Evolutionary conservation across 495 filamentous ascomycete genomes (phyloP), one percentile per base, ranked within the genome.

Genomic region (Pyrenula massariospora): DNA sequence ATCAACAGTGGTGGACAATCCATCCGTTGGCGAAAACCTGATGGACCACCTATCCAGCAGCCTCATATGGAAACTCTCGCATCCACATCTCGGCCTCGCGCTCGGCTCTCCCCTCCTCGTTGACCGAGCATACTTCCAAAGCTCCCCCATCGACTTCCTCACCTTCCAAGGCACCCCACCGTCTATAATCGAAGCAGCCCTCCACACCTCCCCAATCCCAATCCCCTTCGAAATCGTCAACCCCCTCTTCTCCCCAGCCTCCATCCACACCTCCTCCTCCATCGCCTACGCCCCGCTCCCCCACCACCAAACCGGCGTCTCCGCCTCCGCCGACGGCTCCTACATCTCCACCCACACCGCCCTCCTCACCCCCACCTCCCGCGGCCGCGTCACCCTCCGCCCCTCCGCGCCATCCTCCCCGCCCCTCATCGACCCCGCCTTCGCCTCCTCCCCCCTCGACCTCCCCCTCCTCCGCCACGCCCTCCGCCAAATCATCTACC

Each of bases 401-500:
- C 66, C 66, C 3, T n/a, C 64, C n/a, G 25, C 61, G 23, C 52
- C 56, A 15, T 54, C 48, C 20, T 59, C 61, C 23, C 42, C 60
- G 11, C 62, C 60, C 10, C 50, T 60, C 1, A 54, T 66, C 22
- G 64, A 70, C 51, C 66, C 66, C 1, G 57, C 69, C 11, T 56
- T 23, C 42, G 55, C 52, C 19, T 12, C 12, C 31, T 23, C 23
- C 57, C 59, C 63, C 67, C 57, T 64, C 66, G 62, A 66, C 58
- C 60, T 60, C 70, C 72, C 68, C 65, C 64, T 63, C 60, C 65
- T 42, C 31, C 31, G 31, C 31, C 31, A 42, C 31, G 31, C 55
- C 53, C 59, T 57, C 59, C 60, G 62, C 61, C 62, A 42, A 54
- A 57, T 50, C 60, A 60, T 55, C 59, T 55, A 56, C 66, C 57